Evolutionary conservation across 192 early-diverging fungal species (phyloP).

Genomic region (Podila minutissima): DNA sequence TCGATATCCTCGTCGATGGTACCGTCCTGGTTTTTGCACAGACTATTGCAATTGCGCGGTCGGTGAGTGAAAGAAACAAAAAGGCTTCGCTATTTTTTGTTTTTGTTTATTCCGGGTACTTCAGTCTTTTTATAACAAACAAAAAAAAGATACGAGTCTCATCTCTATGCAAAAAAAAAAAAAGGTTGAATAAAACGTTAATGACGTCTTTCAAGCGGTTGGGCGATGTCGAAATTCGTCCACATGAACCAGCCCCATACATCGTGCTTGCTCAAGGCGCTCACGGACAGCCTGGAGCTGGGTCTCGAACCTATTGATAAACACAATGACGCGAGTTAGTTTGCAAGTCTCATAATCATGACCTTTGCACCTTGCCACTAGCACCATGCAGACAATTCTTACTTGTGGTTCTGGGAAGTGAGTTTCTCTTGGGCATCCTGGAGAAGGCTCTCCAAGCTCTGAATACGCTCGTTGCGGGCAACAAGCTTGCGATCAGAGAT

Average conservation of each 20-base stretch:
- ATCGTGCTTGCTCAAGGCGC: slow-evolving; percentile 83
- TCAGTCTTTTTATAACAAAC: not conserved
- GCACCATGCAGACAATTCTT: not conserved
- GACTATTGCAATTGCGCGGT: too few relatives aligned
- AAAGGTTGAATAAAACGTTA: not conserved
- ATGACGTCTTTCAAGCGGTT: not conserved
- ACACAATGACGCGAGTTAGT: not conserved
- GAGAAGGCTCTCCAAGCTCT: slow-evolving; percentile 85
- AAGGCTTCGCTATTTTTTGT: too few relatives aligned
- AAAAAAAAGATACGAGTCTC: slow-evolving; percentile 4
- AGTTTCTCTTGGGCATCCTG: slow-evolving; percentile 88
- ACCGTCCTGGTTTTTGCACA: too few relatives aligned
- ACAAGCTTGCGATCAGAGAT: slow-evolving; percentile 91
- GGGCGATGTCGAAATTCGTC: too few relatives aligned
- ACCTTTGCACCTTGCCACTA: not conserved
- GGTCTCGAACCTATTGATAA: slow-evolving; percentile 75
- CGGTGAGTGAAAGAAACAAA: too few relatives aligned
- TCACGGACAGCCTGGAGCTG: slow-evolving; percentile 81
- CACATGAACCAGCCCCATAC: slow-evolving; percentile 31
- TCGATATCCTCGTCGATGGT: too few relatives aligned
- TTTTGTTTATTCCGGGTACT: too few relatives aligned
- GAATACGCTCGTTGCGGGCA: slow-evolving; percentile 94
- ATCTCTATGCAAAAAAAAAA: slow-evolving; percentile 10
- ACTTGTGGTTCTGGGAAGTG: slow-evolving; percentile 78
- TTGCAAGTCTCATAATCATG: not conserved